These are phyloP conservation scores for Daldinia caldariorum DNA, from an alignment of 495 filamentous ascomycete species.

Conservation along the genomic window DNA sequence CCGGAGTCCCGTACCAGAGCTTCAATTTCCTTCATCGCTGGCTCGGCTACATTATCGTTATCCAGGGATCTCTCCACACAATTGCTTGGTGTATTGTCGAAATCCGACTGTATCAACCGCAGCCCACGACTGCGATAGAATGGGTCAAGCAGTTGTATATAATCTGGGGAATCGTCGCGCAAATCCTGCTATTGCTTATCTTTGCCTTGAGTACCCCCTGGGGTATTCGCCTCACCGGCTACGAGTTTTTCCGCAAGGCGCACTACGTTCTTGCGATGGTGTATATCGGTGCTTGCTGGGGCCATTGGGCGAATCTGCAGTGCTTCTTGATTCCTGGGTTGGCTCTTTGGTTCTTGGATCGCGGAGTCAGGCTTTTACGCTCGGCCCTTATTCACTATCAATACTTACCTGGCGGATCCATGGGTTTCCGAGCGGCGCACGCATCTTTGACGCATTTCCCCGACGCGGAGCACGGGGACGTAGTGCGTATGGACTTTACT, in stretches of 20 bases:
- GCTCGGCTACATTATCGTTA: conserved; percentile 70
- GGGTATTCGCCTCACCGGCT: conserved; percentile 68
- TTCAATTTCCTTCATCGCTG: conserved; percentile 77
- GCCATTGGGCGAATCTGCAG: conserved; percentile 69
- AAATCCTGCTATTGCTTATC: conserved; percentile 65
- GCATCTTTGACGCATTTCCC: conserved; percentile 59
- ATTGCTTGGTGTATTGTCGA: conserved; percentile 73
- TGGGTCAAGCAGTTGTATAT: conserved; percentile 68
- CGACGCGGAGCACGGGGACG: conserved; percentile 61
- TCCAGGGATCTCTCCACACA: conserved; percentile 70
- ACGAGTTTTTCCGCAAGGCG: conserved; percentile 72
- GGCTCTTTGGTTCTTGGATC: conserved; percentile 66
- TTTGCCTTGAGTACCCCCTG: conserved; percentile 63
- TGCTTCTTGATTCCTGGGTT: conserved; percentile 71
- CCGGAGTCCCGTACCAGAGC: conserved; percentile 71
- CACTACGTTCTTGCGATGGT: conserved; percentile 72
- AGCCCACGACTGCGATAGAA: conserved; percentile 61
- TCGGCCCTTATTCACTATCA: conserved; percentile 64
- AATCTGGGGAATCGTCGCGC: conserved; percentile 72
- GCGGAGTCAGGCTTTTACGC: conserved; percentile 59
- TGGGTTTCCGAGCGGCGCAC: conserved; percentile 61
- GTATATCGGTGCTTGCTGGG: conserved; percentile 74
- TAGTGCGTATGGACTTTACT: conserved; percentile 65
- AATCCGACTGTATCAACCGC: conserved; percentile 69
- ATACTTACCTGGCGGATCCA: conserved; percentile 47